Evolutionary conservation across 106 monocot genomes (phyloP), one percentile per base, ranked within the genome.

Genomic region (Allium fistulosum): DNA sequence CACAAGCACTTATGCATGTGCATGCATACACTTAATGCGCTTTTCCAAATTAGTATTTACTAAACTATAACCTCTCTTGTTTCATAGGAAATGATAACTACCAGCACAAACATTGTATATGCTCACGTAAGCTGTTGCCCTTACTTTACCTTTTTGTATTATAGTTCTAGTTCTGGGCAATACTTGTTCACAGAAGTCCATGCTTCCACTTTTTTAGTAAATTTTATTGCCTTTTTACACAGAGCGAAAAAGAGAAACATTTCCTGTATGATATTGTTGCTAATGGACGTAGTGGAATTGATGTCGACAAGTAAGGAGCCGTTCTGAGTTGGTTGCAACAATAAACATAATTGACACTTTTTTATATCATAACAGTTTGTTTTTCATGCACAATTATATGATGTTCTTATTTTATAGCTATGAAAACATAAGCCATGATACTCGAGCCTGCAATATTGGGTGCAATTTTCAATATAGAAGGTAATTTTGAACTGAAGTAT

Each of bases 231-330:
- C 3, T 65, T 69, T 14, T 14, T 75, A 14, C 37, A 57, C 71
- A 97, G 97, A 78, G 81, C 47, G 37, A 71, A 57, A 90, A 80
- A 67, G 97, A 99, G 64, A 99, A 28, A 61, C 76, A 46, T n/a
- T 99, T 92, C 71, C 76, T 99, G 47, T 99, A 90, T 85, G 97
- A 99, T 66, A 99, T 99, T 74, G 97, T 97, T 77, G 96, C 96
- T 46, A 97, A 97, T 84, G 92, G 91, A 26, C 86, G 96, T 37
- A 97, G 86, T 79, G 96, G 96, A 68, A 87, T 92, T 51, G 96
- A 97, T 69, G 96, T 97, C 65, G 92, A 97, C 76, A 97, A 97
- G 96, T 97, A 86, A 60, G 79, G 12, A n/a, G 26, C 56, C 27
- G 13, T 48, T 53, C 45, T 68, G 26, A 67, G 22, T 37, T 73